Base-by-base conservation (phyloP, 805 yeast genomes). In the Myxozyma vanderwaltii region DNA sequence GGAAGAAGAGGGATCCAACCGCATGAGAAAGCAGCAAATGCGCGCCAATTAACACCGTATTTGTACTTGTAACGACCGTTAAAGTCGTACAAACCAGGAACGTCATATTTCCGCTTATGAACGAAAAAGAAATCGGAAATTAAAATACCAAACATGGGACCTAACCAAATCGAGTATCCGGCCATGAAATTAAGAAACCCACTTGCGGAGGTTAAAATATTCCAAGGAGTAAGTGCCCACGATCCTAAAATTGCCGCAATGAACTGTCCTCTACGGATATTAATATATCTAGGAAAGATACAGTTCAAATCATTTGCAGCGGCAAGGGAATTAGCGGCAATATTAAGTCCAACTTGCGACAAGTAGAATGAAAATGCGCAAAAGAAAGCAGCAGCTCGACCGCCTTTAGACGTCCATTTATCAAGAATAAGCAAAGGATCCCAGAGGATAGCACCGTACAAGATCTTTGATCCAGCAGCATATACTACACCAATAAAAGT, bases 221-320 rank as follows among this genome's bases (percentile, higher is more conserved):
- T 67, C 81, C 81, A 78, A 1, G 81, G 81, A 51, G 73, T 74
- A 39, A 72, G 63, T 13, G 63, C 66, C 69, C 71, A 55, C 71
- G 70, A 6, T 75, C 72, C 59, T 19, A 75, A 59, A 27, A 70
- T 27, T 24, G 69, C 71, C 19, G 75, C 76, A 53, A 79, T 64
- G 67, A 74, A 72, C 19, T 81, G 78, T 21, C 85, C 86, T 41
- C 82, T 69, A 41, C 72, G 69, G 51, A 79, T 73, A 69, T 74
- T 79, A 61, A 80, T 66, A 68, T 72, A 79, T 40, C 76, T 72
- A 4, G 83, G 83, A 52, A 77, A 68, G 64, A 79, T 68, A 0
- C 81, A 79, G 6, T 81, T 58, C 39, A 1, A 72, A 58, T 80
- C 83, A 1, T 80, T 71, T 69, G 63, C 27, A 72, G 69, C 31